Conservation (phyloP, 768 basidiomycete species). For the Termitomyces sp. region DNA sequence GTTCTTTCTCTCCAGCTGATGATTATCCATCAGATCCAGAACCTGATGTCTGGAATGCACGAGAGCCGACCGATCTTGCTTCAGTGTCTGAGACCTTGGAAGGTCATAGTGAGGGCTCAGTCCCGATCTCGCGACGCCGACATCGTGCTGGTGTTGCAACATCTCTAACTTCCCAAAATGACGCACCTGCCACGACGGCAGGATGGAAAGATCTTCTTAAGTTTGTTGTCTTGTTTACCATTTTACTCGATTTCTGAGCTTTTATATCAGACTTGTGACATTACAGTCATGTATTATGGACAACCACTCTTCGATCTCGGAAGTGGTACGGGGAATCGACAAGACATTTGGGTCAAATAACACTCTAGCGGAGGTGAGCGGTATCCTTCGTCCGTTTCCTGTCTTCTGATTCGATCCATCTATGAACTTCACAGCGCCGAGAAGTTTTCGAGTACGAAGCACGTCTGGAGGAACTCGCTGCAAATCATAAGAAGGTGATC, state of each 20-base stretch:
- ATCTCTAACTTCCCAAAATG: conserved; percentile 11
- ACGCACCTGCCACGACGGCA: conserved; percentile 37
- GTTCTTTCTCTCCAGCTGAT: conserved; percentile 51
- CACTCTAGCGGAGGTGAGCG: conserved; percentile 37
- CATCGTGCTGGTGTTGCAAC: conserved; percentile 23
- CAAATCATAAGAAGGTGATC: conserved; percentile 37
- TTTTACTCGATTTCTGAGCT: neutral
- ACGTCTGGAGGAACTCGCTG: conserved; percentile 46
- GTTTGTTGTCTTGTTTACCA: conserved; percentile 35
- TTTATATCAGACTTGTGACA: conserved; percentile 41
- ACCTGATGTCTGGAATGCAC: conserved; percentile 40
- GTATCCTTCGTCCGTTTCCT: neutral
- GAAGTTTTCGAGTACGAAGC: conserved; percentile 65
- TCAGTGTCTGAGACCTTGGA: conserved; percentile 7
- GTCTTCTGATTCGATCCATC: conserved; percentile 15
- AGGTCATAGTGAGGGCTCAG: conserved; percentile 12
- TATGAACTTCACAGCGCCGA: conserved; percentile 42
- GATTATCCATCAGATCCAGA: conserved; percentile 78
- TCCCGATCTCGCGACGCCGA: conserved; percentile 26
- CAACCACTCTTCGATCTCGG: conserved; percentile 42
- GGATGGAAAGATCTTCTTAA: conserved; percentile 68
- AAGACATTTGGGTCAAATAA: conserved; percentile 39
- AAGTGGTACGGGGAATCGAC: conserved; percentile 47
- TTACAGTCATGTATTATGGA: conserved; percentile 51
- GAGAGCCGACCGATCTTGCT: conserved; percentile 22